These are phyloP conservation scores for Prunus dulcis DNA, from an alignment of 306 rosid genomes.

Conservation along the genomic window DNA sequence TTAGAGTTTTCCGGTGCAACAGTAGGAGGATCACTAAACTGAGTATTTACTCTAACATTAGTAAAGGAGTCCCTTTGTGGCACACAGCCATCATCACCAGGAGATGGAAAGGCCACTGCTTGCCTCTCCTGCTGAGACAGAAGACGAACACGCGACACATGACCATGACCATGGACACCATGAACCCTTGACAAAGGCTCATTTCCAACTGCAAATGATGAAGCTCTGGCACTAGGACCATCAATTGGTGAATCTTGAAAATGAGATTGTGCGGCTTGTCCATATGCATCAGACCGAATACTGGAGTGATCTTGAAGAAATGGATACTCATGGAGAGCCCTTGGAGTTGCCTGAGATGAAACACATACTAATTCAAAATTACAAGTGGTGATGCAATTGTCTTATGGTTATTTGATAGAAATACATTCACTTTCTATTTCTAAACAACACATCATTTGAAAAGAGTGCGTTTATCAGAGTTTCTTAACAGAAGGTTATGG, in stretches of 20 bases:
- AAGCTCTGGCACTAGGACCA: slow-evolving; percentile 58
- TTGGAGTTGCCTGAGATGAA: slow-evolving; percentile 62
- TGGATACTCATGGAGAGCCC: slow-evolving; percentile 66
- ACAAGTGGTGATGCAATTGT: background rate
- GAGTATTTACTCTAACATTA: slow-evolving; percentile 46
- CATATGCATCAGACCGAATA: slow-evolving; percentile 61
- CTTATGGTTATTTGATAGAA: background rate
- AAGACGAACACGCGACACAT: slow-evolving; percentile 62
- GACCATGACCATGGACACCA: slow-evolving; percentile 53
- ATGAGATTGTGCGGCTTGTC: slow-evolving; percentile 64
- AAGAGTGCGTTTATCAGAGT: background rate
- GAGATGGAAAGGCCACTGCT: slow-evolving; percentile 52
- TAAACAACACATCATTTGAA: background rate
- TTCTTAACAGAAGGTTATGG: background rate
- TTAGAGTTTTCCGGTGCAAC: slow-evolving; percentile 56
- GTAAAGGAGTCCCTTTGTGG: slow-evolving; percentile 55
- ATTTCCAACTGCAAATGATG: slow-evolving; percentile 56
- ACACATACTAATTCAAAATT: slow-evolving; percentile 29
- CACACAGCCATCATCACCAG: slow-evolving; percentile 42
- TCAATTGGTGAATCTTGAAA: slow-evolving; percentile 59
- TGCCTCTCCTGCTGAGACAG: slow-evolving; percentile 65
- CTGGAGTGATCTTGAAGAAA: slow-evolving; percentile 64
- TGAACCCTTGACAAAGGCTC: slow-evolving; percentile 68
- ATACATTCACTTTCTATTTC: slow-evolving; percentile 2
- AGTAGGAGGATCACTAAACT: slow-evolving; percentile 51